Evolutionary conservation across 169 alveolate species (phyloP), one percentile per base, ranked within the genome.

Genomic region (Neospora caninum): DNA sequence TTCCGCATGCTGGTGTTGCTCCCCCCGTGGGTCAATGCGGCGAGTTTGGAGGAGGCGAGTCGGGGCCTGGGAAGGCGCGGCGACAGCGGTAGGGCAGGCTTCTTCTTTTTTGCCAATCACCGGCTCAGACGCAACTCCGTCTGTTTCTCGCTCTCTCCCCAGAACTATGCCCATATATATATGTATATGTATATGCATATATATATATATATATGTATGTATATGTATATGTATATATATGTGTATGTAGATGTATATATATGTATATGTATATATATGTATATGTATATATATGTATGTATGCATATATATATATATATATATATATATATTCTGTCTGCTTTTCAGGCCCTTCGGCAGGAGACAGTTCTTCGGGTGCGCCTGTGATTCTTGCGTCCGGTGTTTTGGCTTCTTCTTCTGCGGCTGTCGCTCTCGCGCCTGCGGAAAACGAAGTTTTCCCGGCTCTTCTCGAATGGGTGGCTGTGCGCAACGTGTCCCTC

Each of bases 1-100:
- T 89, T 89, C 49, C 22, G 78, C 38, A 38, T 89, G 88, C 88
- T 89, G 38, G 88, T 89, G 45, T 78, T 89, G 42, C 73, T 89
- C 41, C 93, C 93, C n/a, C 69, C 73, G 27, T 69, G 93, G 64
- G 41, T 69, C 20, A 45, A 78, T 7, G 80, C 49, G 16, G 64
- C 93, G 10, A 27, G 64, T 29, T 49, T 89, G 36, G 78, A 41
- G 22, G 93, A 38, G 31, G 38, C 9, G 64, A 53, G n/a, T 29
- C 73, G 73, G 31, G 73, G 73, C 4, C 7, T 29, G 16, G n/a
- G n/a, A 6, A 64, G n/a, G n/a, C n/a, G n/a, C n/a, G n/a, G n/a
- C n/a, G n/a, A n/a, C n/a, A n/a, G n/a, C n/a, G n/a, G n/a, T n/a
- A n/a, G n/a, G n/a, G n/a, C n/a, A n/a, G n/a, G n/a, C n/a, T n/a